Evolutionary conservation across 2,329 filamentous ascomycete genomes (phyloP).

Genomic region (Remersonia thermophila): DNA sequence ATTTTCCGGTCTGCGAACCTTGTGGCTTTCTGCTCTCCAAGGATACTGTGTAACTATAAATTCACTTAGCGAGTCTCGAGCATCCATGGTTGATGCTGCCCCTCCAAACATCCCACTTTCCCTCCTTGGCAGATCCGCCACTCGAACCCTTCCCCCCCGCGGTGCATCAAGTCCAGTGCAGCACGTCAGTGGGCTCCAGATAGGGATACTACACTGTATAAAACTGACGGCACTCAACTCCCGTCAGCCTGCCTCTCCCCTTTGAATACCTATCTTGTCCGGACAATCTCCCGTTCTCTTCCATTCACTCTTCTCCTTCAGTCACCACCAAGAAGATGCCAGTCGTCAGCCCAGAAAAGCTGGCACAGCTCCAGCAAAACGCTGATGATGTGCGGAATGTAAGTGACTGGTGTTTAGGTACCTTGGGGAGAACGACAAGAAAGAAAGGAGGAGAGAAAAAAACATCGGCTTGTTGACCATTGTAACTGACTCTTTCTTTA

Average conservation of each 20-base stretch:
- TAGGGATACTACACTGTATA: background rate
- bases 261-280: too few relatives aligned
- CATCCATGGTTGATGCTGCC: background rate
- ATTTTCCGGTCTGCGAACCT: too few relatives aligned
- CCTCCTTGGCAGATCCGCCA: conserved; percentile 5
- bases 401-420: too few relatives aligned
- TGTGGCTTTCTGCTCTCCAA: too few relatives aligned
- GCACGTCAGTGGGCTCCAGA: too few relatives aligned
- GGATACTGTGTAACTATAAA: conserved; percentile 2
- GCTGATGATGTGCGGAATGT: conserved; percentile 88
- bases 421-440: background rate
- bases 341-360: conserved; percentile 78
- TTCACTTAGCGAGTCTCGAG: too few relatives aligned
- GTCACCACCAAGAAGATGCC: conserved; percentile 64
- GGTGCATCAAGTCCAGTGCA: too few relatives aligned
- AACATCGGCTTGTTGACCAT: background rate
- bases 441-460: background rate
- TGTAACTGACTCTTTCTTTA: conserved; percentile 1
- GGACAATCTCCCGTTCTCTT: too few relatives aligned
- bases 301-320: too few relatives aligned
- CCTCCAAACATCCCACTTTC: conserved; percentile 11
- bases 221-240: too few relatives aligned
- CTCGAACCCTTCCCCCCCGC: too few relatives aligned
- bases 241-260: too few relatives aligned
- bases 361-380: conserved; percentile 79